Base-by-base conservation (phyloP, 2,329 filamentous ascomycete genomes). In the Colletotrichum navitas region DNA sequence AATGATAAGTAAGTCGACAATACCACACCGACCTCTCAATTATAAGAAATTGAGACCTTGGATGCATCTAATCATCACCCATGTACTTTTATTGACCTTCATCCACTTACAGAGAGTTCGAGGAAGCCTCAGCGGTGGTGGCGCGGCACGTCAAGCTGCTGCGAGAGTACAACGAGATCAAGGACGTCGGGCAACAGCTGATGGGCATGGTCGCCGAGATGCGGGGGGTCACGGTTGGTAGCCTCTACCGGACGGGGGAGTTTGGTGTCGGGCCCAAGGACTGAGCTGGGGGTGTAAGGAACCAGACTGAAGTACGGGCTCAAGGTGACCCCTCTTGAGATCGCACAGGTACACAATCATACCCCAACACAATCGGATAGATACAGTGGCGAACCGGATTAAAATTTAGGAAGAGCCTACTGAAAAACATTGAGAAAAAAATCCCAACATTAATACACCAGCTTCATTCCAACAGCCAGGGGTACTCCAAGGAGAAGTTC, bases 131-230 rank as follows among this genome's bases (percentile, higher is more conserved):
- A 1, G 60, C 69, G 1, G 65, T 45, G 16, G 65, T 72, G 6
- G 65, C 69, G 36, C 56, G 43, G n/a, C 70, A 72, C 39, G 61
- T 72, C 43, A 56, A 21, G 61, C 43, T 72, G 55, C 74, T 83
- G 21, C 76, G 77, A 41, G 75, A 79, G 49, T 83, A 83, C 76
- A 83, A 83, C 75, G 78, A 82, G 36, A 75, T 80, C 52, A 82
- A 81, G 51, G 81, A 83, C 36, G 76, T 80, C 11, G 79, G 77
- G 4, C 81, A 82, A 74, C 79, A 82, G 70, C 74, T 83, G 29
- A 82, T 83, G 52, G 80, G 81, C 5, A 72, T 82, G 16, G 75
- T 83, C 8, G 81, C 81, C 1, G 81, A 83, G 45, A 80, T 81
- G 32, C 74, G 76, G 0, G 78, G 78, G 5, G 76, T 81, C 1